Percentiles rank a stretch among this genome's conserved stretches.
Conservation (phyloP, 2,329 filamentous ascomycete species). For the Spiromastix sp. region DNA sequence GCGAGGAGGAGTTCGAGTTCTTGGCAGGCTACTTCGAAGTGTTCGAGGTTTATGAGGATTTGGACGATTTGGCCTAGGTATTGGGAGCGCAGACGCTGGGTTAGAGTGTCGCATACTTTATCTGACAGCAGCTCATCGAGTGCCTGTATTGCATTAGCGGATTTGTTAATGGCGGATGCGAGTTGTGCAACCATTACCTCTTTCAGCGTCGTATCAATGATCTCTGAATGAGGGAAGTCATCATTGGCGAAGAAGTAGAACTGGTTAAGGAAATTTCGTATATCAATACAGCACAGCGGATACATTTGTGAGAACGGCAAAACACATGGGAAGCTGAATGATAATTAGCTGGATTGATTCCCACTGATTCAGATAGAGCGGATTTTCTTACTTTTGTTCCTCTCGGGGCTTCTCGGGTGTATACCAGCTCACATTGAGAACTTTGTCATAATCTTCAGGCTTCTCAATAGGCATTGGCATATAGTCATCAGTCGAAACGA, state of each 20-base stretch:
- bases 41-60: constrained; percentile 93
- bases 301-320: constrained; percentile 99
- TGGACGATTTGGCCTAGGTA: constrained; percentile 97
- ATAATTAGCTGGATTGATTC: constrained; percentile 15
- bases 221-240: constrained; percentile 79
- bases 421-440: constrained; percentile 95
- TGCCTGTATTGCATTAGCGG: constrained; percentile 42
- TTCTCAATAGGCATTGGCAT: constrained; percentile 98
- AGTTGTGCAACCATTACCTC: too few relatives aligned
- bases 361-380: constrained; percentile 8
- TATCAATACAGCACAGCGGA: constrained; percentile 93
- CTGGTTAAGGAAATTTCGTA: constrained; percentile 93
- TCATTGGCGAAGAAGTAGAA: constrained; percentile 98
- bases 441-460: constrained; percentile 84
- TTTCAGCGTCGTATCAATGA: constrained; percentile 85
- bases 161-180: too few relatives aligned
- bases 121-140: constrained; percentile 89
- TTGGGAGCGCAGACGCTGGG: constrained; percentile 80
- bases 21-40: constrained; percentile 87
- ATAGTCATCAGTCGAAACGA: constrained; percentile 88
- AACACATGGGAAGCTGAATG: constrained; percentile 76
- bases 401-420: constrained; percentile 67
- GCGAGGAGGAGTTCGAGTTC: constrained; percentile 83
- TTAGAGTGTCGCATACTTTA: constrained; percentile 82
- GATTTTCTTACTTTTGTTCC: constrained; percentile 55